These are phyloP conservation scores for Penicillium robsamsonii DNA, from an alignment of 495 filamentous ascomycete species.

Conservation along the genomic window DNA sequence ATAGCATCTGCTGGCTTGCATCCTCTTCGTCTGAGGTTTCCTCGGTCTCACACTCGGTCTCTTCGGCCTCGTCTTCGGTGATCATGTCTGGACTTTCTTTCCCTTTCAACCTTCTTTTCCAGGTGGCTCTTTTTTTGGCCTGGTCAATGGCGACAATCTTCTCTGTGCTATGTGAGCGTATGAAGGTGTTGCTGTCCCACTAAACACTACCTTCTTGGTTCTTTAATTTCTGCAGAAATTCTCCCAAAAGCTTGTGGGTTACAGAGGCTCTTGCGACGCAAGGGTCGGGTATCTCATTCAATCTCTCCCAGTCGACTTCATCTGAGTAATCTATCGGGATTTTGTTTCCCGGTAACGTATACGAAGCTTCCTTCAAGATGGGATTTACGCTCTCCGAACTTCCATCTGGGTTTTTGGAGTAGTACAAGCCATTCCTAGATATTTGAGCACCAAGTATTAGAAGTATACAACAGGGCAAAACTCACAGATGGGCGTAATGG, in stretches of 20 bases:
- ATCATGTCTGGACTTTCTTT: background rate
- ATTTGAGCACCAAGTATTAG: background rate
- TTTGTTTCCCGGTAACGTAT: background rate
- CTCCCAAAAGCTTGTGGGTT: background rate
- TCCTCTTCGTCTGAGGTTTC: background rate
- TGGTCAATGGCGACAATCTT: background rate
- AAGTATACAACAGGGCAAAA: background rate
- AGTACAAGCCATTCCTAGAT: background rate
- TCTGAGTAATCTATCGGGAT: background rate
- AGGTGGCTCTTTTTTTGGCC: background rate
- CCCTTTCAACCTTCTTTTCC: background rate
- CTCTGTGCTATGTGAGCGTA: background rate
- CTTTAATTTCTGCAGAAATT: background rate
- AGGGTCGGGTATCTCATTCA: background rate
- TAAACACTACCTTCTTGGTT: background rate
- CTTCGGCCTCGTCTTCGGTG: background rate
- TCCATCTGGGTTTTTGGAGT: slow-evolving; percentile 1
- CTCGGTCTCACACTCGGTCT: background rate
- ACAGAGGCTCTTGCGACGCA: background rate
- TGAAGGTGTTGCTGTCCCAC: background rate
- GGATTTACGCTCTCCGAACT: background rate
- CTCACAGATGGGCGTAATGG: background rate
- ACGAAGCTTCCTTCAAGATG: background rate
- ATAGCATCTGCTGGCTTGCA: no score
- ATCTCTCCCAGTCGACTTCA: background rate